Evolutionary conservation across 169 alveolate species (phyloP).

Genomic region (Condylostoma magnum): DNA sequence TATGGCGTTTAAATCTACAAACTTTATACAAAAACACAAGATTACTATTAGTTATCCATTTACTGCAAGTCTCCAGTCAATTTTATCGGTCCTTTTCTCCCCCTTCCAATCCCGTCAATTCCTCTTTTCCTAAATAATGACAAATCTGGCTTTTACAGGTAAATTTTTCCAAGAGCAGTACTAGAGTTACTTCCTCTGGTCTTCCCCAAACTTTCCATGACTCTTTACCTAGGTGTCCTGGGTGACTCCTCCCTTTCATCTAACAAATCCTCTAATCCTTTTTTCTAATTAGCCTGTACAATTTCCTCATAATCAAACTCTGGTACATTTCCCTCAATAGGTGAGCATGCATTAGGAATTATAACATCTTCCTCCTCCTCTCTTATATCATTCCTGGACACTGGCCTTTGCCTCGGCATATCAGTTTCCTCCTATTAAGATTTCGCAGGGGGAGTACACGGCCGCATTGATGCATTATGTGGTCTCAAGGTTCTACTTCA

Average conservation of each 20-base stretch:
- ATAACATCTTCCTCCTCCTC: neutral
- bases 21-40: no score
- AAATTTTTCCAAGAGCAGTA: neutral
- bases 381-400: neutral
- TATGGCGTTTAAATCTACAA: no score
- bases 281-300: neutral
- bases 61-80: neutral
- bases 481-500: slow-evolving; percentile 23
- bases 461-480: slow-evolving; percentile 20
- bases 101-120: neutral
- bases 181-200: neutral
- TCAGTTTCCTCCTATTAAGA: neutral
- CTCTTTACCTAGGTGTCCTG: neutral
- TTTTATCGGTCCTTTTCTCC: neutral
- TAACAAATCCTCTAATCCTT: slow-evolving; percentile 15
- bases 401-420: neutral
- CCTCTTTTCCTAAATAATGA: neutral
- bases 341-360: neutral
- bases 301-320: slow-evolving; percentile 22
- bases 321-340: slow-evolving; percentile 4
- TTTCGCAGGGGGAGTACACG: slow-evolving; percentile 31
- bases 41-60: no score
- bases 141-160: slow-evolving; percentile 1
- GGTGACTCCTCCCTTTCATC: neutral
- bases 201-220: neutral